phyloP scores from a whole-genome alignment of 208 protist genomes.

The Angomonas deanei region DNA sequence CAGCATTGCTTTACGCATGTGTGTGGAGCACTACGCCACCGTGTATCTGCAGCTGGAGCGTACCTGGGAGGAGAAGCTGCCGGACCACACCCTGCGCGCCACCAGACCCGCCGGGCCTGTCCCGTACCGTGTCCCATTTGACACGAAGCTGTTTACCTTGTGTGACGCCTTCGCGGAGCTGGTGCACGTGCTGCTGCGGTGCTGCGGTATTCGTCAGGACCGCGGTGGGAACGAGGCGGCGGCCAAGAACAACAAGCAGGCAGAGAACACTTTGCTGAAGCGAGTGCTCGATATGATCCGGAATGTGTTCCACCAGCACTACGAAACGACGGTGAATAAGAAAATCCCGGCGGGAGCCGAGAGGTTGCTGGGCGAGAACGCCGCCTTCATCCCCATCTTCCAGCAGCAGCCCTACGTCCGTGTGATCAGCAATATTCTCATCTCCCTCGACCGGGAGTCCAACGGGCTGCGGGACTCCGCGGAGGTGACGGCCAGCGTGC shows the following conservation, averaged over 20 bases:
- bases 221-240: background rate
- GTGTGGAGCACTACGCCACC: conserved; percentile 88
- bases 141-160: conserved; percentile 45
- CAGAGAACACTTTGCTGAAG: conserved; percentile 64
- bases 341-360: conserved; percentile 14
- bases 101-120: conserved; percentile 62
- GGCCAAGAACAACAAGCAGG: conserved; percentile 34
- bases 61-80: conserved; percentile 18
- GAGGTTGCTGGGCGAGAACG: conserved; percentile 34
- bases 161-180: conserved; percentile 94
- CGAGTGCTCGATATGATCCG: conserved; percentile 71
- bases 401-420: conserved; percentile 97
- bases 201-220: conserved; percentile 70
- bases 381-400: conserved; percentile 82
- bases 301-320: conserved; percentile 66
- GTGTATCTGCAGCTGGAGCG: conserved; percentile 72
- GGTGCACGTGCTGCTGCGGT: conserved; percentile 78
- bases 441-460: conserved; percentile 37
- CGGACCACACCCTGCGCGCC: conserved; percentile 13
- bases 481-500: conserved; percentile 84
- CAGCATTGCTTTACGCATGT: conserved; percentile 67
- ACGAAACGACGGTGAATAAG: conserved; percentile 49
- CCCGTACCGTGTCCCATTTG: conserved; percentile 60
- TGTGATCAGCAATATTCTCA: conserved; percentile 91
- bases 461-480: conserved; percentile 42